Conservation (phyloP, 192 early-diverging fungal genomes). For the Podila clonocystis region DNA sequence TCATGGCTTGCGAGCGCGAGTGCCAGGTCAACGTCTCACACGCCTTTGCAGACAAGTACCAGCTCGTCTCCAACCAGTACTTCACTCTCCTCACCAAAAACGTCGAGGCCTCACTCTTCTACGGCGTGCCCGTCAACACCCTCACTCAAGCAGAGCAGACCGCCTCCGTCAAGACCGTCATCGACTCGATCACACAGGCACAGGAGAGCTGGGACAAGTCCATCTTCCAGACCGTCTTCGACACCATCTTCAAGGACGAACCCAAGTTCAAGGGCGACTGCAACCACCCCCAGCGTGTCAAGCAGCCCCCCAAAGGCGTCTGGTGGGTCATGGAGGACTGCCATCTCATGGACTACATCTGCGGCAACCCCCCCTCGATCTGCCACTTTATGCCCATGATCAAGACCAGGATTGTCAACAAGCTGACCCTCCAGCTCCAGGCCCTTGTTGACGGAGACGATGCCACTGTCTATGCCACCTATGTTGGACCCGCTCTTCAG, state of each 20-base stretch:
- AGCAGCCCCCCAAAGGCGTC: conserved; percentile 57
- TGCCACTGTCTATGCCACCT: conserved; percentile 29
- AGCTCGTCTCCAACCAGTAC: conserved; percentile 38
- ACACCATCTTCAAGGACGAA: conserved; percentile 58
- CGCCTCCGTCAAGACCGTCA: conserved; percentile 20
- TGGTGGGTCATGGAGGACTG: conserved; percentile 64
- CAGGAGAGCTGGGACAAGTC: conserved; percentile 23
- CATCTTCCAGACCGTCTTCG: conserved; percentile 50
- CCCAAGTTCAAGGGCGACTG: conserved; percentile 68
- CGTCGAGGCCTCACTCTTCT: conserved; percentile 27
- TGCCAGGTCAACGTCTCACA: conserved; percentile 59
- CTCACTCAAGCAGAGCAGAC: conserved; percentile 18
- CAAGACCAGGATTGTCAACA: conserved; percentile 47
- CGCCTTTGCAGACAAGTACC: conserved; percentile 58
- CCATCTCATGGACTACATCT: conserved; percentile 64
- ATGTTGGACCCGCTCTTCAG: conserved; percentile 31
- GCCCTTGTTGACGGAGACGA: conserved; percentile 30
- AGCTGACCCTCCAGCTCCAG: conserved; percentile 37
- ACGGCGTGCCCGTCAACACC: conserved; percentile 32
- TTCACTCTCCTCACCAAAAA: conserved; percentile 27
- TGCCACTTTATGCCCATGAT: conserved; percentile 64
- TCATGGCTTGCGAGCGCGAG: conserved; percentile 60
- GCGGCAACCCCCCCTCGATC: conserved; percentile 69
- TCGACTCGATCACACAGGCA: conserved; percentile 23
- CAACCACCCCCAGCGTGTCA: conserved; percentile 58